phyloP scores from a whole-genome alignment of 495 filamentous ascomycete species.

The Talaromyces liani region DNA sequence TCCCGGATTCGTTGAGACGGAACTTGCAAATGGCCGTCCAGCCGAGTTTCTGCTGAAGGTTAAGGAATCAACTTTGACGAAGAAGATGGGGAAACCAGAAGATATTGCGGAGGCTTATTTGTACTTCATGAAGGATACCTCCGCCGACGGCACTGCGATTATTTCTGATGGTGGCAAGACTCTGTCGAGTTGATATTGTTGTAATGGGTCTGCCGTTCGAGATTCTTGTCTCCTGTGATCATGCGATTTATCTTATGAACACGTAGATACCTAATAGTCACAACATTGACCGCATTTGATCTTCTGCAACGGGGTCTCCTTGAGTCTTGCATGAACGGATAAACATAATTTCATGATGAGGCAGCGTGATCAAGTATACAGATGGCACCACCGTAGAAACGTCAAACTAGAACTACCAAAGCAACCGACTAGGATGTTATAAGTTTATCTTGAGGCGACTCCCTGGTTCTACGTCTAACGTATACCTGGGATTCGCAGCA shows the following conservation, averaged over 20 bases:
- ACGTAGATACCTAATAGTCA: too few relatives aligned
- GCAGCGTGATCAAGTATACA: too few relatives aligned
- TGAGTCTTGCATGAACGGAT: too few relatives aligned
- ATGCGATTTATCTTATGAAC: neutral
- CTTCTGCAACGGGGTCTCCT: too few relatives aligned
- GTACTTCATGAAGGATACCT: conserved; percentile 52
- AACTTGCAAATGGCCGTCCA: conserved; percentile 24
- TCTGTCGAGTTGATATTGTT: neutral
- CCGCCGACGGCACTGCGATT: conserved; percentile 1
- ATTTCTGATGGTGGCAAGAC: conserved; percentile 1
- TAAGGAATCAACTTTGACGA: conserved; percentile 27
- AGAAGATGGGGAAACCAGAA: conserved; percentile 39
- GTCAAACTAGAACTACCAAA: too few relatives aligned
- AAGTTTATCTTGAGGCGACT: too few relatives aligned
- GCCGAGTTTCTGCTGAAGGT: conserved; percentile 19
- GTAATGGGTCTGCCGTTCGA: neutral
- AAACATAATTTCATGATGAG: too few relatives aligned
- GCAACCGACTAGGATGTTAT: too few relatives aligned
- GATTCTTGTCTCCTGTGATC: neutral
- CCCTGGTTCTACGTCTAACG: too few relatives aligned
- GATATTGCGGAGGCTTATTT: conserved; percentile 60
- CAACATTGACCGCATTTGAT: too few relatives aligned
- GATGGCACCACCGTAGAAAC: too few relatives aligned
- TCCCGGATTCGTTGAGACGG: conserved; percentile 49
- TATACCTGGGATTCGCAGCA: too few relatives aligned